phyloP scores from a whole-genome alignment of 225 moss, liverwort and hornwort species.

The Anthoceros angustus region DNA sequence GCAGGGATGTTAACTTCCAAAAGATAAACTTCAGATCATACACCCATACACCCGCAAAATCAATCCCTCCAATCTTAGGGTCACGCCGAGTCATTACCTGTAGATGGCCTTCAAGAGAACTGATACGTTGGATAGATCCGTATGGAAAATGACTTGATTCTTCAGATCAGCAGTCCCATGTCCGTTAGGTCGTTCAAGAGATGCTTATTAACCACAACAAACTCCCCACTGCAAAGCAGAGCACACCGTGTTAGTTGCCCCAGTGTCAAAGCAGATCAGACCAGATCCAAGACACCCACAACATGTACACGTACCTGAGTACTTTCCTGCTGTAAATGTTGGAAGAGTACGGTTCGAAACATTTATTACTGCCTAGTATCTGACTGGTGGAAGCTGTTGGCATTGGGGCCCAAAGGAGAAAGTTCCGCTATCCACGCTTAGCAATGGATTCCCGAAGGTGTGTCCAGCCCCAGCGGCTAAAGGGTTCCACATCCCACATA shows the following conservation, averaged over 20 bases:
- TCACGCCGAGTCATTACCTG: slow-evolving; percentile 12
- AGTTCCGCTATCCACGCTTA: background rate
- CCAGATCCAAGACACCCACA: background rate
- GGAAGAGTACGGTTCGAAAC: slow-evolving; percentile 6
- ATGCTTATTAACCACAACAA: slow-evolving; percentile 94
- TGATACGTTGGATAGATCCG: slow-evolving; percentile 57
- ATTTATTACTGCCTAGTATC: slow-evolving; percentile 6
- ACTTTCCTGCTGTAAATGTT: slow-evolving; percentile 89
- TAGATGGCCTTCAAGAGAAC: slow-evolving; percentile 43
- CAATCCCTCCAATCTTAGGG: background rate
- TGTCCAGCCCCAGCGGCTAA: slow-evolving; percentile 1
- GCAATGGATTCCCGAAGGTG: background rate
- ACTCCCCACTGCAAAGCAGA: slow-evolving; percentile 56
- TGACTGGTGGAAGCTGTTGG: slow-evolving; percentile 7
- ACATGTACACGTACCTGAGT: slow-evolving; percentile 29
- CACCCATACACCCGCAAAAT: too few species aligned
- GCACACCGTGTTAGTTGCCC: background rate
- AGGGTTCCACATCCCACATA: background rate
- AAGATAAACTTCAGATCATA: too few species aligned
- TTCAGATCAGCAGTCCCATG: slow-evolving; percentile 78
- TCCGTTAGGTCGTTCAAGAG: slow-evolving; percentile 74
- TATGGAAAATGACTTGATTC: slow-evolving; percentile 60
- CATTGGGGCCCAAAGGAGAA: background rate
- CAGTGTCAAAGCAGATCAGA: background rate
- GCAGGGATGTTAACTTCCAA: slow-evolving; percentile 50